A percentile compares a stretch with the other conserved stretches of the same genome.
Conservation (phyloP, 2,329 filamentous ascomycete genomes). For the Colletotrichum scovillei region DNA sequence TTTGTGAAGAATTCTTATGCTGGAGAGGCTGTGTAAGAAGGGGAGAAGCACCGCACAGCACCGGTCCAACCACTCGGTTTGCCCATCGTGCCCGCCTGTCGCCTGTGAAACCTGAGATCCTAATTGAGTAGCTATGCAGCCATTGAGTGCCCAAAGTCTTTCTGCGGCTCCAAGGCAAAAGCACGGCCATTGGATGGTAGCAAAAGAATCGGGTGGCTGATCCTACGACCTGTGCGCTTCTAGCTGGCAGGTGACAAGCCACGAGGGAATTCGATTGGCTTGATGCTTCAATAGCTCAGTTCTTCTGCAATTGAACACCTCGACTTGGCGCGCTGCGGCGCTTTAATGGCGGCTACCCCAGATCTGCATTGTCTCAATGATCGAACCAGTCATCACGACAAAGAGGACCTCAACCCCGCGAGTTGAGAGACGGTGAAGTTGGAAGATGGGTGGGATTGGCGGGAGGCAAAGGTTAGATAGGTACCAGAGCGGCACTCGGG, state of each 20-base stretch:
- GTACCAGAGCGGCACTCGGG: not conserved
- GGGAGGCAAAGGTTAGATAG: not conserved
- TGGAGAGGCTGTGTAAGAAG: not conserved
- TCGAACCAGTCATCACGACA: not conserved
- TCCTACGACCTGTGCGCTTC: conserved; percentile 12
- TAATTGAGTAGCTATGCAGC: not conserved
- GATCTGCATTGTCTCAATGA: conserved; percentile 18
- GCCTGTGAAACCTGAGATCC: not conserved
- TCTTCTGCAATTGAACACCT: not conserved
- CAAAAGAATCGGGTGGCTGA: conserved; percentile 25
- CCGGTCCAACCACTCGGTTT: not conserved
- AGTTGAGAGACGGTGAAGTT: not conserved
- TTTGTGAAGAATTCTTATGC: not conserved
- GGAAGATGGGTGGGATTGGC: not conserved
- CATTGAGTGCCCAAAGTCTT: not conserved
- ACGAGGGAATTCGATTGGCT: conserved; percentile 7
- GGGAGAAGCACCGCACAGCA: not conserved
- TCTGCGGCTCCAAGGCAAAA: not conserved
- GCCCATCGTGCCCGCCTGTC: not conserved
- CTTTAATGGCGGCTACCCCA: conserved; percentile 17
- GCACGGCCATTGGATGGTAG: conserved; percentile 12
- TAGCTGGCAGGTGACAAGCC: conserved; percentile 21
- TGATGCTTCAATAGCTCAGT: conserved; percentile 15
- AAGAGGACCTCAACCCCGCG: conserved; percentile 10
- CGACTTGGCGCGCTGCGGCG: conserved; percentile 4